phyloP scores from a whole-genome alignment of 257 asterid species.

The Gentiana dahurica region DNA sequence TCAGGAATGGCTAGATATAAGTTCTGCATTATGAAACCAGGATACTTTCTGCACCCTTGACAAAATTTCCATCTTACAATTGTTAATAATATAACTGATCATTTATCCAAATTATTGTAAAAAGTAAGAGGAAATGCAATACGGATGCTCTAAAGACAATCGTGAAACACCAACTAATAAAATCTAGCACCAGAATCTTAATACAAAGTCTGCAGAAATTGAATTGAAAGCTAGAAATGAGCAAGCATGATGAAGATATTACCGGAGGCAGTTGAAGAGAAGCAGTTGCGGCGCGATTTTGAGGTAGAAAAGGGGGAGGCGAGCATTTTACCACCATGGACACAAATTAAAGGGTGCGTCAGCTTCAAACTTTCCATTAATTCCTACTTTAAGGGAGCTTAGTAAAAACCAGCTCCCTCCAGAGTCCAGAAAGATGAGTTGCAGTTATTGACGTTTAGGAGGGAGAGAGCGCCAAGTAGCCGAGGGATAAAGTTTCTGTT shows the following conservation, averaged over 20 bases:
- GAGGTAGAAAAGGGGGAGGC: conserved; percentile 29
- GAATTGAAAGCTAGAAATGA: not conserved
- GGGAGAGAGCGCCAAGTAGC: no score
- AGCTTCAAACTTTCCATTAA: conserved; percentile 48
- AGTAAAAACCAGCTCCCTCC: not conserved
- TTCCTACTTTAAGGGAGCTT: not conserved
- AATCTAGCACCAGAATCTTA: not conserved
- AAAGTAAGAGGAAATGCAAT: not conserved
- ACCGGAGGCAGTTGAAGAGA: conserved; percentile 28
- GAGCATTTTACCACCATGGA: conserved; percentile 23
- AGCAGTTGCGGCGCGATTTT: conserved; percentile 16
- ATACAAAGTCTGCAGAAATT: not conserved
- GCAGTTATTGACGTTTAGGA: no score
- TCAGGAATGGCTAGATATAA: conserved; percentile 22
- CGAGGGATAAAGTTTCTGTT: no score
- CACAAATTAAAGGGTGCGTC: conserved; percentile 29
- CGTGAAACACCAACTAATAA: not conserved
- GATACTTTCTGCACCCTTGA: conserved; percentile 40
- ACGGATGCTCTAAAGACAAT: not conserved
- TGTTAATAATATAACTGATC: not conserved
- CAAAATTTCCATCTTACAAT: conserved; percentile 3
- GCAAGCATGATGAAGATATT: not conserved
- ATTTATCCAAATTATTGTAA: not conserved
- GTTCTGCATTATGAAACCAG: conserved; percentile 26
- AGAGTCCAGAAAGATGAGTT: no score